Evolutionary conservation across 2,329 filamentous ascomycete genomes (phyloP), one percentile per base, ranked within the genome.

Genomic region (Metarhizium album): DNA sequence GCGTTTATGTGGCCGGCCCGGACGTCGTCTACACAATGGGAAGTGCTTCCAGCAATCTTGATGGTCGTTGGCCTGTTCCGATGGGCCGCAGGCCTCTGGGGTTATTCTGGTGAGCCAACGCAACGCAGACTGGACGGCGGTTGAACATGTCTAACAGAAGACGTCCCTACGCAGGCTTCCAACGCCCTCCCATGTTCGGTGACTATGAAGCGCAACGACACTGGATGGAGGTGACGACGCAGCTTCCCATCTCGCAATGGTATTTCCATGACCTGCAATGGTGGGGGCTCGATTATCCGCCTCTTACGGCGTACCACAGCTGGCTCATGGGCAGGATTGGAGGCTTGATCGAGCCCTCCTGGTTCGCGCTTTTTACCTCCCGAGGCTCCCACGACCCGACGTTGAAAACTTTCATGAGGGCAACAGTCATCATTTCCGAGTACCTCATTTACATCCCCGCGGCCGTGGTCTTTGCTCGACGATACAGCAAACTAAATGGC

Each of bases 271-370:
- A 98, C 65, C 74, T 97, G 43, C 78, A 91, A 62, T 98, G 91
- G 84, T 98, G 93, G 93, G 94, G 94, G 1, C 77, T 98, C 58
- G 93, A 98, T 70, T 98, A 98, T 67, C 93, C 93, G 51, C 93
- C 93, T 48, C 78, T 98, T 70, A 98, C 93, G 49, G 94, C 93
- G 48, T 98, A 98, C 70, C 93, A 98, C 69, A 96, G 90, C 73
- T 97, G 90, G 91, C 64, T 93, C n/a, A 72, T 94, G 54, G 93
- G 93, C 55, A 86, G 85, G 68, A 79, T 96, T 74, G 93, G 93
- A 47, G 76, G 81, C 48, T 66, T 83, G 37, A 85, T 97, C 65
- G 76, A 95, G 56, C 83, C 87, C 1, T 69, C 80, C 8, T 98
- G 93, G 93, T 98, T 97, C 65, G 83, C 83, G 11, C 79, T 98